Base-by-base conservation (phyloP, 2,329 filamentous ascomycete genomes). In the Cryphonectria carpinicola region DNA sequence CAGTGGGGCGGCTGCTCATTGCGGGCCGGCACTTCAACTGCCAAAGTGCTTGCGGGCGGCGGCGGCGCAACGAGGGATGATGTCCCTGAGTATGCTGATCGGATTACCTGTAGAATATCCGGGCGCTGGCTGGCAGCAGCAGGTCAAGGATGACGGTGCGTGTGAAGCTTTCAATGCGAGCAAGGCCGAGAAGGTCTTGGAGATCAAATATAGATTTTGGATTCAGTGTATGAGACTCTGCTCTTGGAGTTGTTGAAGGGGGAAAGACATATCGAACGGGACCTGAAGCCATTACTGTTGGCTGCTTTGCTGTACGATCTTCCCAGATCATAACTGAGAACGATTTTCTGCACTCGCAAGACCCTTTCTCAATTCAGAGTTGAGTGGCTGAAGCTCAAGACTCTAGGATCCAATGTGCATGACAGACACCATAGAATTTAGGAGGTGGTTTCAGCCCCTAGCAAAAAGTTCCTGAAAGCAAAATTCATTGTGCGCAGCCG, bases 151-250 rank as follows among this genome's bases (percentile, higher is more conserved):
- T 7, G 14, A 7, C 22, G 41, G 35, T 6, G 13, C 6, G 7
- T 10, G 49, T 69, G 61, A 69, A 32, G 46, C 2, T 7, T 49
- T 22, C 19, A 8, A 8, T 49, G 43, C 2, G 46, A 49, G 46
- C 7, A n/a, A 49, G 19, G 46, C 46, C 8, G 43, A 4, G 46
- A 49, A n/a, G 22, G 66, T 71, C 19, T 54, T 76, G 19, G 70
- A 69, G 2, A 65, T 76, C 35, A 67, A 66, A 62, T 74, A 73
- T n/a, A 73, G 67, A 39, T 43, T 73, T 4, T 46, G 76, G n/a
- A 43, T 58, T 3, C 43, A 70, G 25, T 71, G 72, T 14, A 66
- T 74, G 65, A 67, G 75, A 75, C 35, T 70, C 73, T 6, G 67
- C 67, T 32, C 14, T 60, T 10, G 70, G 75, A 69, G 65, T 73